Evolutionary conservation across 1,139 yeast species (phyloP).

Genomic region (Zygosaccharomyces pseudobailii): DNA sequence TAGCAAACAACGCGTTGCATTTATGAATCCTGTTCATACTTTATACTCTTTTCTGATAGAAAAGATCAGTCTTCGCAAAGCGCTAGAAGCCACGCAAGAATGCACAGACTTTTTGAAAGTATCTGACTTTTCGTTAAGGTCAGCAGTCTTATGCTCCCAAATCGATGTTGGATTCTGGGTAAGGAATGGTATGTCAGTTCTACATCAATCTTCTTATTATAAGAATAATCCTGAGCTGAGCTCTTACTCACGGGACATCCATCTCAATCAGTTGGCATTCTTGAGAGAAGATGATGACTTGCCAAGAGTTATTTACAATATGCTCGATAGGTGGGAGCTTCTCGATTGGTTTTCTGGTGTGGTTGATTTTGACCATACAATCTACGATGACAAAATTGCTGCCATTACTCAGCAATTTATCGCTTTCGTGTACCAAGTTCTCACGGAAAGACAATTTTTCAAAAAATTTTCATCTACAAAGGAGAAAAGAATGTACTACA

Average conservation of each 20-base stretch:
- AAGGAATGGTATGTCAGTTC: conserved; percentile 54
- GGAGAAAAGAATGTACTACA: conserved; percentile 30
- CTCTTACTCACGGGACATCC: conserved; percentile 49
- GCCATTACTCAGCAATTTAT: conserved; percentile 51
- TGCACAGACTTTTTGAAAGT: conserved; percentile 39
- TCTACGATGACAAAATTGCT: conserved; percentile 55
- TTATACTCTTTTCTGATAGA: conserved; percentile 37
- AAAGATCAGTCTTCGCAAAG: conserved; percentile 23
- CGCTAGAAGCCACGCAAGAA: conserved; percentile 17
- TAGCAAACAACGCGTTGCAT: conserved; percentile 47
- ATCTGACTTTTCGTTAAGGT: conserved; percentile 55
- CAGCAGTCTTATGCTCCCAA: conserved; percentile 54
- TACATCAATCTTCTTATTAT: conserved; percentile 43
- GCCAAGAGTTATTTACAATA: conserved; percentile 41
- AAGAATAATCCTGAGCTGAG: conserved; percentile 33
- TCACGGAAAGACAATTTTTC: conserved; percentile 53
- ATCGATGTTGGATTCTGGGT: conserved; percentile 60
- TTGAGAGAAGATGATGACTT: conserved; percentile 43
- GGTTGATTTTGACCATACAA: conserved; percentile 39
- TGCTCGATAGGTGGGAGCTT: conserved; percentile 61
- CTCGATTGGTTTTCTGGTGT: conserved; percentile 46
- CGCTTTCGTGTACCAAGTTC: conserved; percentile 50
- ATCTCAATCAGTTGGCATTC: conserved; percentile 52
- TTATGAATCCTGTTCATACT: conserved; percentile 56
- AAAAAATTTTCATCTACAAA: conserved; percentile 29